phyloP scores from a whole-genome alignment of 108 stramenopile genomes.

The Discostella pseudostelligera region DNA sequence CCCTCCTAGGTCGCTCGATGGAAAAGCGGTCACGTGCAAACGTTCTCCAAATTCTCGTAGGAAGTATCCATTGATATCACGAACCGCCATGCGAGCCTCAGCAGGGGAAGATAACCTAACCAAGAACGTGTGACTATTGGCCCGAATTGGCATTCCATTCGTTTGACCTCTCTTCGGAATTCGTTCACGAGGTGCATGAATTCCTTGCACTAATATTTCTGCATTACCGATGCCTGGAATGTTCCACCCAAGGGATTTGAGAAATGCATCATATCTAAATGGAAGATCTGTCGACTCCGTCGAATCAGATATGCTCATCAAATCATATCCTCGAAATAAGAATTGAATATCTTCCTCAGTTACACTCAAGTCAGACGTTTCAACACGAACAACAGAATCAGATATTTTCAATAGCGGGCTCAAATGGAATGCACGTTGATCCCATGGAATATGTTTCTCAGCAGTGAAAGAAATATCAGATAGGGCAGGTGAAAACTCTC shows the following conservation, averaged over 20 bases:
- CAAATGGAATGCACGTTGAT: slow-evolving; percentile 31
- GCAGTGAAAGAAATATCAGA: background rate
- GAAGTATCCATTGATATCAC: slow-evolving; percentile 19
- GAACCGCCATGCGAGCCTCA: slow-evolving; percentile 45
- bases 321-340: slow-evolving; percentile 43
- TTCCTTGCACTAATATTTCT: slow-evolving; percentile 13
- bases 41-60: background rate
- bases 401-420: slow-evolving; percentile 35
- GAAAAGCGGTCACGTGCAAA: slow-evolving; percentile 9
- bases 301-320: slow-evolving; percentile 16
- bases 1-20: slow-evolving; percentile 4
- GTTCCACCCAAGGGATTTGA: slow-evolving; percentile 39
- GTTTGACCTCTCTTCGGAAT: background rate
- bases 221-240: background rate
- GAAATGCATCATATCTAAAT: slow-evolving; percentile 1
- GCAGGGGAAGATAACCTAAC: slow-evolving; percentile 42
- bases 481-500: slow-evolving; percentile 22
- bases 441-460: slow-evolving; percentile 17
- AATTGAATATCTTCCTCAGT: slow-evolving; percentile 33
- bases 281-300: slow-evolving; percentile 1
- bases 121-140: slow-evolving; percentile 24
- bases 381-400: slow-evolving; percentile 46
- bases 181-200: background rate
- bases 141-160: background rate
- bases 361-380: slow-evolving; percentile 15